A percentile compares a stretch with the other conserved stretches of the same genome.
Conservation (phyloP, 768 basidiomycete genomes). For the Strobilomyces echinocephalus region DNA sequence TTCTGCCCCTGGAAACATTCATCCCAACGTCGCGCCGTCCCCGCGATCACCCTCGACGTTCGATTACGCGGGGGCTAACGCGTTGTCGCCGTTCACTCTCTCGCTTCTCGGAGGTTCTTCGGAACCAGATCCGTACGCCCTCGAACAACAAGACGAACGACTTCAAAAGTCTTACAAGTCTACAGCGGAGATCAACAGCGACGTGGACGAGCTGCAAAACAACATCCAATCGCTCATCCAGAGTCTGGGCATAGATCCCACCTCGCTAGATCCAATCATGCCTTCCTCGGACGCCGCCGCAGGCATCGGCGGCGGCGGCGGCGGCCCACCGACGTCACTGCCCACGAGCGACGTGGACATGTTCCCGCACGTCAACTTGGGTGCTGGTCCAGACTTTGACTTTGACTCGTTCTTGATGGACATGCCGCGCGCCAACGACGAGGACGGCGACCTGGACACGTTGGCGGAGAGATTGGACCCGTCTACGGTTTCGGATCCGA, state of each 20-base stretch:
- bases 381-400: constrained; percentile 29
- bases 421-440: constrained; percentile 29
- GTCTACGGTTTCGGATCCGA: constrained; percentile 24
- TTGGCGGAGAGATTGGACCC: constrained; percentile 33
- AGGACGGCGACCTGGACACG: constrained; percentile 30
- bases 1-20: background rate
- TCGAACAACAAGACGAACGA: constrained; percentile 37
- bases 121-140: constrained; percentile 29
- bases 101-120: constrained; percentile 24
- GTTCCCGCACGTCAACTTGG: constrained; percentile 11
- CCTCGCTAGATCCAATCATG: constrained; percentile 12
- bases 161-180: constrained; percentile 56
- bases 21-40: constrained; percentile 8
- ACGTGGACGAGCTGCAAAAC: constrained; percentile 64
- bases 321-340: background rate
- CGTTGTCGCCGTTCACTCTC: constrained; percentile 22
- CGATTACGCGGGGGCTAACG: constrained; percentile 20
- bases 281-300: constrained; percentile 5
- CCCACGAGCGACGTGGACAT: constrained; percentile 14
- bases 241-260: constrained; percentile 61
- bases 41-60: constrained; percentile 16
- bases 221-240: constrained; percentile 71
- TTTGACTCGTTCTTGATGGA: constrained; percentile 40
- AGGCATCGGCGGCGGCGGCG: constrained; percentile 12
- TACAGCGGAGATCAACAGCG: constrained; percentile 61